Evolutionary conservation across 2,329 filamentous ascomycete genomes (phyloP), one percentile per base, ranked within the genome.

Genomic region (Sporothrix dimorphospora): DNA sequence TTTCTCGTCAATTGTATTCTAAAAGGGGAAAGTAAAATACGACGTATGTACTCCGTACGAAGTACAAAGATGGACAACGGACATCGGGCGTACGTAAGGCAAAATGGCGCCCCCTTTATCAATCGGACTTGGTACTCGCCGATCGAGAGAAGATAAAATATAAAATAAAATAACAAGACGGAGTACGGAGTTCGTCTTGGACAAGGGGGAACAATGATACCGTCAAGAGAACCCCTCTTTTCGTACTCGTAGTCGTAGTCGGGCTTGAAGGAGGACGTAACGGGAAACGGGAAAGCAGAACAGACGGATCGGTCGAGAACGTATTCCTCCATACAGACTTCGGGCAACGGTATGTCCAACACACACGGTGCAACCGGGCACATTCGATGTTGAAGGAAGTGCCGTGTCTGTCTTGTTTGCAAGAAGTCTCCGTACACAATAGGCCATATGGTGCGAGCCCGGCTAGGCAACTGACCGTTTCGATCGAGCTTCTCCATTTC

Each of bases 171-270:
- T n/a, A n/a, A 6, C 53, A n/a, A 19, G 24, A 57, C 53, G 24
- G 27, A 30, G 27, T 14, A 57, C 53, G 53, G 57, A 63, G 19
- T 24, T 42, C 8, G 57, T n/a, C 34, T 5, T 55, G 14, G 30
- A 55, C 9, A 3, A 34, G 5, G 24, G 14, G 16, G 19, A 19
- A 42, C 8, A 42, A 47, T 16, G 11, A 45, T 2, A 45, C 12
- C 12, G 42, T 16, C 42, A 5, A 16, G 19, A 5, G 21, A n/a
- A 65, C 42, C 38, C 42, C 14, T 24, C 21, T 45, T 0, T 42
- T 65, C 38, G 59, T 45, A 65, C 59, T 65, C 40, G 38, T 65
- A 24, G 40, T 45, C 61, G 61, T 65, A 65, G 40, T 30, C 24
- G 61, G 38, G 11, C 19, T 40, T 11, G 21, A 21, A 42, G 38